phyloP scores from a whole-genome alignment of 257 asterid species.

The Solanum rostratum region DNA sequence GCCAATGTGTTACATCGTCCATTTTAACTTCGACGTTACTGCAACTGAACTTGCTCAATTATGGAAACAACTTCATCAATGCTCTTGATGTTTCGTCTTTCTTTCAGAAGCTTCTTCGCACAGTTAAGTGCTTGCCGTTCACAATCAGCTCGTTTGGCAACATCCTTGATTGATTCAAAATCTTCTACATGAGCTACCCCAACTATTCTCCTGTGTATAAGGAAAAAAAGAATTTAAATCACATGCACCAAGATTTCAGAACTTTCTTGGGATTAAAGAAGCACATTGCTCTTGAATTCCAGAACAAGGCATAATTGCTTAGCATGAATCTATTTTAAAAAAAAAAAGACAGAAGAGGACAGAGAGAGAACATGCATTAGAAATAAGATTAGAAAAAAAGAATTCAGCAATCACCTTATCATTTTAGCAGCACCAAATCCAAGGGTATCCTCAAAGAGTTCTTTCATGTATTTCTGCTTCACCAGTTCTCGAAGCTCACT shows the following conservation, averaged over 20 bases:
- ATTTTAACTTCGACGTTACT: background rate
- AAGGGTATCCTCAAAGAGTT: slow-evolving; percentile 69
- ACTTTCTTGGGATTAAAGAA: background rate
- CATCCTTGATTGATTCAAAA: slow-evolving; percentile 66
- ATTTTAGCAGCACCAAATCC: slow-evolving; percentile 98
- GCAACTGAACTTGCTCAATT: slow-evolving; percentile 27
- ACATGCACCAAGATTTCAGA: background rate
- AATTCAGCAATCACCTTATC: slow-evolving; percentile 49
- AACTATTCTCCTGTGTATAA: slow-evolving; percentile 68
- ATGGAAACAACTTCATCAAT: slow-evolving; percentile 64
- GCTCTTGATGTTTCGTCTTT: slow-evolving; percentile 39
- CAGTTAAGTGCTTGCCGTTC: slow-evolving; percentile 69
- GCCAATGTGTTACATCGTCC: background rate
- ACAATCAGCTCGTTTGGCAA: slow-evolving; percentile 62
- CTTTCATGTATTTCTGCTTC: slow-evolving; percentile 58
- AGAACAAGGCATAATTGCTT: background rate
- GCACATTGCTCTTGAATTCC: background rate
- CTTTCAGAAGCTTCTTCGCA: slow-evolving; percentile 67
- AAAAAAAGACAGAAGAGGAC: background rate
- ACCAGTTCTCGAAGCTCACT: slow-evolving; percentile 48
- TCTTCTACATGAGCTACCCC: slow-evolving; percentile 86
- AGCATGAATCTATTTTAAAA: background rate
- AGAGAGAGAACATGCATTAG: background rate
- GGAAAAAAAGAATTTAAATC: background rate
- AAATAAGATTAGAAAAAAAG: background rate